Evolutionary conservation across 2,329 filamentous ascomycete genomes (phyloP), one percentile per base, ranked within the genome.

Genomic region (Plectosphaerella plurivora): DNA sequence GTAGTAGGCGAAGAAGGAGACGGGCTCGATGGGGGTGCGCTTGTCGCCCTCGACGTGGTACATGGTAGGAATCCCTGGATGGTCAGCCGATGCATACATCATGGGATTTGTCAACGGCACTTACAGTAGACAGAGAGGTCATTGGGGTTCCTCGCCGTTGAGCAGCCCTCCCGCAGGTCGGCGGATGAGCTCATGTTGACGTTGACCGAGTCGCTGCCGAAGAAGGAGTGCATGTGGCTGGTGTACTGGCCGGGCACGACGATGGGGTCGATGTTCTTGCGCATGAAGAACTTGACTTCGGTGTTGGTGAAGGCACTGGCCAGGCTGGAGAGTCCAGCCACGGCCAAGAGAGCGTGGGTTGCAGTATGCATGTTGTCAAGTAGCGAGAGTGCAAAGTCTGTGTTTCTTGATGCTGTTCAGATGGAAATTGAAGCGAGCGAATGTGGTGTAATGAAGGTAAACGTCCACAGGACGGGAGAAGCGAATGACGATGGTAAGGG

Each of bases 41-140:
- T 63, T 68, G 47, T 63, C 60, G 24, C 69, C 68, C 45, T 67
- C 59, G 36, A 71, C 69, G 61, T 68, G 71, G 46, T 72, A 70
- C 15, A 74, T 63, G 0, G 73, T 75, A 0, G 73, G 73, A 1
- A 69, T 67, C 73, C 69, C 14, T 28, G 12, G 24, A 6, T 8
- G 14, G 39, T 33, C 11, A 45, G 22, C 5, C 20, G 22, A 12
- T 3, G 14, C 10, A 12, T 14, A 3, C 28, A 18, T 8, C 15
- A 16, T 25, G 10, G 18, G 7, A 33, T 33, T 3, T 33, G 8
- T 33, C 12, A 14, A 37, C 11, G 25, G 1, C 39, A 50, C 65
- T 49, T 56, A 64, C 71, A 76, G 63, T 75, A 75, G 8, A 68
- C 60, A 1, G 68, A 73, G 3, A 74, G 57, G 49, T 75, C 73